Base-by-base conservation (phyloP, 2,329 filamentous ascomycete species). In the Mariannaea sp. region DNA sequence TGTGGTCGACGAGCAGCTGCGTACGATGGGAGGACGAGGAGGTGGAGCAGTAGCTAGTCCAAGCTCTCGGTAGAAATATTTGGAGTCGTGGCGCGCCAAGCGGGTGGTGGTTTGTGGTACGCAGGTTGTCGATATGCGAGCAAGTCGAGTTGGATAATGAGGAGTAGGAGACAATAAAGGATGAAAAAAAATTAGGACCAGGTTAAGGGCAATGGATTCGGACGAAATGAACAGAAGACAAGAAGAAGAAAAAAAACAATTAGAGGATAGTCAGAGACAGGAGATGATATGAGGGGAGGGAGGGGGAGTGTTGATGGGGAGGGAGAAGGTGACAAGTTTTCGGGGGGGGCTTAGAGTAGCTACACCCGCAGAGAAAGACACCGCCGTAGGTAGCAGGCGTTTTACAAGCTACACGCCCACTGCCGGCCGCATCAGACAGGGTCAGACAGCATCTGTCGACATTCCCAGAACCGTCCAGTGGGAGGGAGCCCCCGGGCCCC, bases 401-500 rank as follows among this genome's bases (percentile, higher is more conserved):
- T 38, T 32, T 38, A 38, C 7, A 39, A 53, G 44, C 40, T 30
- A 46, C 45, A 48, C 53, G 38, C 49, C 51, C 53, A 57, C 53
- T 59, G 50, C 53, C 56, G 49, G 49, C 41, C 51, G 54, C 54
- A 49, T 46, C 49, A 41, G 49, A 47, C 56, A 60, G 58, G 60
- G 50, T 64, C 30, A 55, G 56, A 54, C 54, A 56, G 50, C 12
- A 7, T 33, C 24, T 32, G 7, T 29, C 35, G 22, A 27, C 16
- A 14, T 27, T 12, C 13, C 17, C 24, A 24, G 2, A 10, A 5
- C 30, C 49, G 53, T 43, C 62, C 62, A 64, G 62, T 64, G 59
- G 62, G 60, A 65, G 61, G 26, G 27, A 49, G 52, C 60, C 45
- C n/a, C 62, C 62, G 60, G 42, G 40, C 32, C 38, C 62, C 61